phyloP scores from a whole-genome alignment of 2,329 filamentous ascomycete genomes.

The Sporothrix phasma region DNA sequence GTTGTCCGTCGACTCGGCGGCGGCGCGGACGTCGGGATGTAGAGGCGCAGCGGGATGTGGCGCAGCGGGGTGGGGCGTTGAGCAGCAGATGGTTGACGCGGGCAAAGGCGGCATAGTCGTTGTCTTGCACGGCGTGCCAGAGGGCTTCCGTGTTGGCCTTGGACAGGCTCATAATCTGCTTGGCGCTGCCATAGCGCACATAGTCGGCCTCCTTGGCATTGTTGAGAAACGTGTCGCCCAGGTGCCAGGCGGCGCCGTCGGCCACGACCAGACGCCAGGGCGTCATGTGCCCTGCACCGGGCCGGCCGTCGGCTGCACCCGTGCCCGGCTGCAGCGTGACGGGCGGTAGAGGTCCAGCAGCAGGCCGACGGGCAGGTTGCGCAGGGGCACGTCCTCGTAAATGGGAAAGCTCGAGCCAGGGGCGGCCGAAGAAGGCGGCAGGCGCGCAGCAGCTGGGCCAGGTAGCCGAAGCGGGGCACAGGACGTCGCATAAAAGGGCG shows the following conservation, averaged over 20 bases:
- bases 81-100: slow-evolving; percentile 69
- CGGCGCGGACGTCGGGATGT: slow-evolving; percentile 60
- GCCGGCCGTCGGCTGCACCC: not conserved
- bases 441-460: slow-evolving; percentile 46
- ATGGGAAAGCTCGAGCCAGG: slow-evolving; percentile 51
- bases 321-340: not conserved
- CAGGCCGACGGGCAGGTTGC: slow-evolving; percentile 44
- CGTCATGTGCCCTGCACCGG: slow-evolving; percentile 21
- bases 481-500: slow-evolving; percentile 35
- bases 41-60: slow-evolving; percentile 80
- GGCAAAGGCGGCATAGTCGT: slow-evolving; percentile 63
- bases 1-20: slow-evolving; percentile 22
- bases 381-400: slow-evolving; percentile 44
- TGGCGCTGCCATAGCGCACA: slow-evolving; percentile 75
- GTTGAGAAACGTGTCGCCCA: slow-evolving; percentile 54
- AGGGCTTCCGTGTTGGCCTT: slow-evolving; percentile 74
- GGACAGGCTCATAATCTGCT: slow-evolving; percentile 80
- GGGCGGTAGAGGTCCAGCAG: slow-evolving; percentile 49
- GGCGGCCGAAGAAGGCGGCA: slow-evolving; percentile 43
- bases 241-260: slow-evolving; percentile 49
- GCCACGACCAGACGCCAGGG: slow-evolving; percentile 47
- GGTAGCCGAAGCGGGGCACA: slow-evolving; percentile 51
- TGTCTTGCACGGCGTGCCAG: slow-evolving; percentile 70
- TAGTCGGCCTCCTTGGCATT: slow-evolving; percentile 70
- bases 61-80: slow-evolving; percentile 64